Percentiles rank a stretch among this genome's conserved stretches.
Conservation (phyloP, 495 filamentous ascomycete species). For the Lepidopterella palustris region DNA sequence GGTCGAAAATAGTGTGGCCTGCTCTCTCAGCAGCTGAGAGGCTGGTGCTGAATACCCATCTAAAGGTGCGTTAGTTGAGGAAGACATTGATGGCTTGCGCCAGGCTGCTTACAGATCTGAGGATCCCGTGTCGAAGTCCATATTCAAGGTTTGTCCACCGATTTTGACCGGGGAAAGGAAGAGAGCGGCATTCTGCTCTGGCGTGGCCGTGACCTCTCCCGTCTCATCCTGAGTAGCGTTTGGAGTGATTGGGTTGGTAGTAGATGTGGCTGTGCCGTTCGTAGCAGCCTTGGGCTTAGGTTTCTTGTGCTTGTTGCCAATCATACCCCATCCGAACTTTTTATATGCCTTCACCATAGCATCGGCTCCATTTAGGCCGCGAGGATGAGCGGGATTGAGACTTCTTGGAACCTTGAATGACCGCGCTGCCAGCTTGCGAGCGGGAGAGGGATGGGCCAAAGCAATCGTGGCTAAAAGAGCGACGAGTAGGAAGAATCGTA, state of each 20-base stretch:
- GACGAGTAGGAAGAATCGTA: slow-evolving; percentile 23
- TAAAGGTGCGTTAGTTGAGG: slow-evolving; percentile 17
- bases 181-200: slow-evolving; percentile 56
- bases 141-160: slow-evolving; percentile 64
- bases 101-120: slow-evolving; percentile 63
- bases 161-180: slow-evolving; percentile 67
- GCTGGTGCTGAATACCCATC: slow-evolving; percentile 71
- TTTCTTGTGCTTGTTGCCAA: neutral
- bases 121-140: slow-evolving; percentile 81
- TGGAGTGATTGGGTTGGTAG: neutral
- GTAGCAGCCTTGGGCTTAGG: neutral
- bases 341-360: slow-evolving; percentile 25
- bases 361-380: slow-evolving; percentile 22
- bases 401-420: slow-evolving; percentile 26
- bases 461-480: slow-evolving; percentile 21
- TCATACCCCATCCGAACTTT: slow-evolving; percentile 13
- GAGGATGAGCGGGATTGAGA: slow-evolving; percentile 10
- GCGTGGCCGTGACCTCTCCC: slow-evolving; percentile 55
- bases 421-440: slow-evolving; percentile 12
- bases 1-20: slow-evolving; percentile 58
- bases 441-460: slow-evolving; percentile 17
- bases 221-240: slow-evolving; percentile 32
- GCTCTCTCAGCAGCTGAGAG: slow-evolving; percentile 41
- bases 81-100: neutral
- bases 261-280: neutral